These are phyloP conservation scores for Globisporangium megalacanthum DNA, from an alignment of 352 stramenopile genomes.

Conservation along the genomic window DNA sequence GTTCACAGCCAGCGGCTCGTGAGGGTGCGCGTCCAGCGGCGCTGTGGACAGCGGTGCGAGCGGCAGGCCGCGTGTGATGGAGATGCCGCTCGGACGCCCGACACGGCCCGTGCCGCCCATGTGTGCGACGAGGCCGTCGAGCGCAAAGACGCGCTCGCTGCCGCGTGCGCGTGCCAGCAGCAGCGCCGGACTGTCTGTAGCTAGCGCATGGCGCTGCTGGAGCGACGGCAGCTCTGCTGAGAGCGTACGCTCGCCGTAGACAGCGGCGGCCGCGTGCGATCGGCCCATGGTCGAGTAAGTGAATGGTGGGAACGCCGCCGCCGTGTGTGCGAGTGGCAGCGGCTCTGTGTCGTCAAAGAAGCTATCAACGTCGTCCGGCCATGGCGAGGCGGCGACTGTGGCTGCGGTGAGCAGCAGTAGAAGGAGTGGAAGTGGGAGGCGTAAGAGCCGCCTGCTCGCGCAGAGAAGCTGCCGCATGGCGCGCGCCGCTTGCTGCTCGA, in stretches of 20 bases:
- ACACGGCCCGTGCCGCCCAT: slow-evolving; percentile 8
- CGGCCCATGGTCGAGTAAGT: background rate
- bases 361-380: background rate
- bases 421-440: slow-evolving; percentile 20
- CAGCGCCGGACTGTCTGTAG: slow-evolving; percentile 5
- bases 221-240: slow-evolving; percentile 9
- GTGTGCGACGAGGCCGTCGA: slow-evolving; percentile 1
- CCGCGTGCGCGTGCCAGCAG: background rate
- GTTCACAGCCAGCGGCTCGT: slow-evolving; percentile 2
- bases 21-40: background rate
- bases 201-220: slow-evolving; percentile 7
- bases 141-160: slow-evolving; percentile 5
- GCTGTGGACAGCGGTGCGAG: background rate
- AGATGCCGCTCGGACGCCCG: slow-evolving; percentile 24
- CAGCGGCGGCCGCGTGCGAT: background rate
- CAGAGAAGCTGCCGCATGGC: slow-evolving; percentile 1
- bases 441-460: slow-evolving; percentile 4
- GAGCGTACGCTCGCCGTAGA: background rate
- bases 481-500: slow-evolving; percentile 2
- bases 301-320: background rate
- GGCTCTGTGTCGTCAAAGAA: too few species aligned
- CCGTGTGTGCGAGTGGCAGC: too few species aligned
- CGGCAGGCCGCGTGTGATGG: slow-evolving; percentile 26
- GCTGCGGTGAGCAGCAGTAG: too few species aligned
- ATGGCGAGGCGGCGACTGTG: too few species aligned